These are phyloP conservation scores for Oryza glumipatula DNA, from an alignment of 176 grass and related monocot genomes.

Conservation along the genomic window DNA sequence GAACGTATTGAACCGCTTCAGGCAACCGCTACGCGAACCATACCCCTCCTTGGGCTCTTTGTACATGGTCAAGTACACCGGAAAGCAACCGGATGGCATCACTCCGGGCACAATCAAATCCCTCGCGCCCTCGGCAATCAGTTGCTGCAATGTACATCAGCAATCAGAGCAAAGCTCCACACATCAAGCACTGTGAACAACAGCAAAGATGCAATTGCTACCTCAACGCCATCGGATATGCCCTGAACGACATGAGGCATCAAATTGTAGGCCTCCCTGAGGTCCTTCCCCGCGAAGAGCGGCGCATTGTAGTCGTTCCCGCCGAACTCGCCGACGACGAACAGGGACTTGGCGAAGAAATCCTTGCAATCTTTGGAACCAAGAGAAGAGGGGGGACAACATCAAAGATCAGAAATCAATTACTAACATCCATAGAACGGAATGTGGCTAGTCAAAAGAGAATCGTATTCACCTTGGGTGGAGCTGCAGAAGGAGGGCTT, in stretches of 20 bases:
- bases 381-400: not conserved
- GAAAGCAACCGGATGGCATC: slow-evolving; percentile 84
- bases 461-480: slow-evolving; percentile 44
- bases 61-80: slow-evolving; percentile 71
- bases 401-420: slow-evolving; percentile 7
- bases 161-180: slow-evolving; percentile 1
- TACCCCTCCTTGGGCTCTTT: slow-evolving; percentile 51
- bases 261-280: slow-evolving; percentile 65
- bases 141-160: slow-evolving; percentile 46
- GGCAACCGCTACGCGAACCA: slow-evolving; percentile 58
- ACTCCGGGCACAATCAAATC: slow-evolving; percentile 90
- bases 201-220: slow-evolving; percentile 21
- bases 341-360: slow-evolving; percentile 64
- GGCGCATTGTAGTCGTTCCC: slow-evolving; percentile 84
- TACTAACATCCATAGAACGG: slow-evolving; percentile 1
- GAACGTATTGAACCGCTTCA: slow-evolving; percentile 74
- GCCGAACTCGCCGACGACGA: slow-evolving; percentile 77
- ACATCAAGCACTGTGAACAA: not conserved
- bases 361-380: slow-evolving; percentile 63
- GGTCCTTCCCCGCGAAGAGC: slow-evolving; percentile 67
- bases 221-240: slow-evolving; percentile 67
- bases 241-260: slow-evolving; percentile 72
- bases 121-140: slow-evolving; percentile 79
- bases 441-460: slow-evolving; percentile 2
- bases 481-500: slow-evolving; percentile 69